These are phyloP conservation scores for Exophiala alcalophila DNA, from an alignment of 2,329 filamentous ascomycete genomes.

Conservation along the genomic window DNA sequence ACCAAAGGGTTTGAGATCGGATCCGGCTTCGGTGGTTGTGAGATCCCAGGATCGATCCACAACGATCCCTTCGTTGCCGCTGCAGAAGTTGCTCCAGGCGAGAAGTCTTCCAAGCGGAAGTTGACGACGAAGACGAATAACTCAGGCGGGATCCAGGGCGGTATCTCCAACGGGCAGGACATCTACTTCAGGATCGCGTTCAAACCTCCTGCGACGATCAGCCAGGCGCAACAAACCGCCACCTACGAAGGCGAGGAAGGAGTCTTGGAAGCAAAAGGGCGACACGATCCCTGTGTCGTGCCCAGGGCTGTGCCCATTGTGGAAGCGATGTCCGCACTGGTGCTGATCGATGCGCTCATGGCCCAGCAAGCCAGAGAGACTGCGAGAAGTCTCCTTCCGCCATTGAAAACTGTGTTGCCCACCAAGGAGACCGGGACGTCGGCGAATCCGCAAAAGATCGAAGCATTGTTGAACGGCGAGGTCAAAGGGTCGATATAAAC, in stretches of 20 bases:
- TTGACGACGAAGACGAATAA: slow-evolving; percentile 91
- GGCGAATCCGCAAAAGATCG: slow-evolving; percentile 19
- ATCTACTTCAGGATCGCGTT: slow-evolving; percentile 95
- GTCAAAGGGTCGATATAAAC: slow-evolving; percentile 1
- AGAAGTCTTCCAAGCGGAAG: slow-evolving; percentile 53
- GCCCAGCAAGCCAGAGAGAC: slow-evolving; percentile 67
- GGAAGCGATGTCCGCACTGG: slow-evolving; percentile 85
- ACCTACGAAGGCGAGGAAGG: slow-evolving; percentile 76
- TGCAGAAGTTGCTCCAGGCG: slow-evolving; percentile 35
- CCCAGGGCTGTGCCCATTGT: slow-evolving; percentile 70
- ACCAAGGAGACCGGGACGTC: slow-evolving; percentile 25
- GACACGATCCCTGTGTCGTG: slow-evolving; percentile 92
- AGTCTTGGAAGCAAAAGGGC: slow-evolving; percentile 81
- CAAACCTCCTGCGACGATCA: slow-evolving; percentile 93
- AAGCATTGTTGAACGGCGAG: slow-evolving; percentile 18
- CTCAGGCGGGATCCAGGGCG: slow-evolving; percentile 90
- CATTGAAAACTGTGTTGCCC: slow-evolving; percentile 22
- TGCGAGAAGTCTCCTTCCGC: slow-evolving; percentile 35
- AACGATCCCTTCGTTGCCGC: slow-evolving; percentile 80
- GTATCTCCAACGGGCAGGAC: slow-evolving; percentile 87
- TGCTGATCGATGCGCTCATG: slow-evolving; percentile 82
- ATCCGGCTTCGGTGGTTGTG: slow-evolving; percentile 83
- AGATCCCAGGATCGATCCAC: slow-evolving; percentile 82
- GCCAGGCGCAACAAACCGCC: slow-evolving; percentile 78
- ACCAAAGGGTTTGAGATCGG: slow-evolving; percentile 96